Evolutionary conservation across 78 protist genomes (phyloP), one percentile per base, ranked within the genome.

Genomic region (Cavenderia fasciculata): DNA sequence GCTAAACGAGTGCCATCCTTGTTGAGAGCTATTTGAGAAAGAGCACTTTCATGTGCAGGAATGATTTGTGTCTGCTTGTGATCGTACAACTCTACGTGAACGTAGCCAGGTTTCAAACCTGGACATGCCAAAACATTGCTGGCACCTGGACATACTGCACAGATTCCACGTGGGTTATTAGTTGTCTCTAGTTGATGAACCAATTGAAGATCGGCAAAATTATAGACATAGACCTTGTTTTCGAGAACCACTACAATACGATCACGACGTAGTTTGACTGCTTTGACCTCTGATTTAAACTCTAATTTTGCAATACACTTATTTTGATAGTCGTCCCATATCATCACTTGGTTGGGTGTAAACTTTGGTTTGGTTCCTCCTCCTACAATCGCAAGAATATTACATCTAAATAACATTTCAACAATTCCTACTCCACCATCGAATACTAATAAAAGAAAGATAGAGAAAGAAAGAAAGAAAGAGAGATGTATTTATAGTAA

Each of bases 381-480:
- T 73, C 98, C 98, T 21, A 97, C 99, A 16, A 97, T 92, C 2
- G 98, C 99, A 10, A 97, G 52, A 29, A 95, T 95, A 73, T 97
- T 96, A 74, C 97, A 94, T 1, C 98, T 95, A 85, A 96, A 97
- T 33, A 97, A 92, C 99, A 97, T 97, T 74, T 95, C 99, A 12
- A 97, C 98, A 21, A 59, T 19, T 4, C 98, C 97, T 38, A 97
- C 84, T 25, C 99, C 98, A 1, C 99, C 99, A 34, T 66, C 16
- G 34, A 47, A 29, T 36, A 49, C 74, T 43, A 70, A 14, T 16
- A 62, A 92, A 95, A 21, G n/a, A n/a, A n/a, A n/a, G n/a, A n/a
- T n/a, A n/a, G n/a, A n/a, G n/a, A n/a, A 0, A 16, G 12, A 34
- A 7, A 19, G 4, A 49, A 18, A 18, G 54, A 49, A 18, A 18